phyloP scores from a whole-genome alignment of 208 protist genomes.

The Kentomonas sorsogonicus region DNA sequence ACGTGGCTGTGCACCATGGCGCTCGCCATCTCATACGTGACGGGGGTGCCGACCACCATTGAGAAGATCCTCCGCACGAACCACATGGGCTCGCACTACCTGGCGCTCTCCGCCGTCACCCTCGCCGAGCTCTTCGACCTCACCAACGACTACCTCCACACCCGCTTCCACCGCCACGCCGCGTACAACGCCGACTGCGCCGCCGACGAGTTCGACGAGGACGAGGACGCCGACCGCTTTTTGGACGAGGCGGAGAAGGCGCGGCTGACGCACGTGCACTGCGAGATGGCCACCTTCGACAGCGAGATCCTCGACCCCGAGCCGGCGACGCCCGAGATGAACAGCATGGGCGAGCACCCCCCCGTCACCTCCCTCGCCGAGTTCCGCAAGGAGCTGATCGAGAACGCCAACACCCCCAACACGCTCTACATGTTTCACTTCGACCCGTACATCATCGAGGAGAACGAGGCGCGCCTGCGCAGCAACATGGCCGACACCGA shows the following conservation, averaged over 20 bases:
- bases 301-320: slow-evolving; percentile 54
- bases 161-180: slow-evolving; percentile 33
- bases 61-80: slow-evolving; percentile 80
- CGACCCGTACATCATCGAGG: slow-evolving; percentile 84
- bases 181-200: slow-evolving; percentile 17
- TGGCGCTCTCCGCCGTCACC: slow-evolving; percentile 71
- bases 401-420: slow-evolving; percentile 38
- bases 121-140: slow-evolving; percentile 83
- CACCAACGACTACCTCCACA: slow-evolving; percentile 75
- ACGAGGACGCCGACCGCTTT: slow-evolving; percentile 32
- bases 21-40: slow-evolving; percentile 73
- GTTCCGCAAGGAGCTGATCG: slow-evolving; percentile 79
- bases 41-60: slow-evolving; percentile 52
- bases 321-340: slow-evolving; percentile 23
- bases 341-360: slow-evolving; percentile 68
- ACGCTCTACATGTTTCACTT: slow-evolving; percentile 85
- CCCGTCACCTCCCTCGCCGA: slow-evolving; percentile 63
- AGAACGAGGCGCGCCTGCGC: slow-evolving; percentile 65
- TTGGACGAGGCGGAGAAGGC: slow-evolving; percentile 31
- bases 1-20: slow-evolving; percentile 74
- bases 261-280: slow-evolving; percentile 49
- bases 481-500: slow-evolving; percentile 71
- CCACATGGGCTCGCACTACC: slow-evolving; percentile 76
- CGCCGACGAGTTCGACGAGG: slow-evolving; percentile 47
- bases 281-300: slow-evolving; percentile 83